Conservation (phyloP, 164 flowering plant genomes). For the Liquidambar formosana region DNA sequence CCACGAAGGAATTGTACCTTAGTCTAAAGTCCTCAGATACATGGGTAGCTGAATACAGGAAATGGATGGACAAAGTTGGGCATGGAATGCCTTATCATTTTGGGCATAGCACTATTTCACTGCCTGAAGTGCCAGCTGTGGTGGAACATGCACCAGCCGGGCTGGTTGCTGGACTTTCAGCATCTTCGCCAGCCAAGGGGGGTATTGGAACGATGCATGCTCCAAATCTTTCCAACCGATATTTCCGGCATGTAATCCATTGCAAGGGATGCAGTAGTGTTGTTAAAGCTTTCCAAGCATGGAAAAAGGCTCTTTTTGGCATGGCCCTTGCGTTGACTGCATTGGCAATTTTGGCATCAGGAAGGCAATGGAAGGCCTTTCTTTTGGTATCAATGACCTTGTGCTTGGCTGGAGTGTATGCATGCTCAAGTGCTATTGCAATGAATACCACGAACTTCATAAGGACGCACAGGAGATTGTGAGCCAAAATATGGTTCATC, state of each 20-base stretch:
- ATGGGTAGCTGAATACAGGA: constrained; percentile 91
- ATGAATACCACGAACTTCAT: constrained; percentile 88
- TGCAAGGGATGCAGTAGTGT: constrained; percentile 74
- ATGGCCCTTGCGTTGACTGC: constrained; percentile 53
- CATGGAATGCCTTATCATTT: constrained; percentile 97
- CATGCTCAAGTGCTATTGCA: constrained; percentile 61
- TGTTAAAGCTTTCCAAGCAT: constrained; percentile 55
- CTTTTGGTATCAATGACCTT: constrained; percentile 48
- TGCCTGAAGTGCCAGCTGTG: constrained; percentile 79
- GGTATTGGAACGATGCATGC: constrained; percentile 77
- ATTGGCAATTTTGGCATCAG: constrained; percentile 64
- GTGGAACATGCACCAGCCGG: constrained; percentile 99
- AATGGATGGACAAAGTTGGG: constrained; percentile 98
- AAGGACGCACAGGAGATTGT: constrained; percentile 79
- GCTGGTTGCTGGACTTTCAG: constrained; percentile 69
- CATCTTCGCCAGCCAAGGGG: constrained; percentile 87
- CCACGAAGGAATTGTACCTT: constrained; percentile 75
- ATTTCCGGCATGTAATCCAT: constrained; percentile 85
- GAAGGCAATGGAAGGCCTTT: constrained; percentile 80
- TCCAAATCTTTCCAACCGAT: constrained; percentile 75
- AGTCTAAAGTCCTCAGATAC: constrained; percentile 81
- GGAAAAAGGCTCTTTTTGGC: constrained; percentile 63
- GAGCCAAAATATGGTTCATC: constrained; percentile 11
- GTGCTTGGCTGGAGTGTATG: constrained; percentile 58
- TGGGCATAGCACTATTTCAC: constrained; percentile 77